These are phyloP conservation scores for Chalciporus chontae DNA, from an alignment of 768 basidiomycete genomes.

Conservation along the genomic window DNA sequence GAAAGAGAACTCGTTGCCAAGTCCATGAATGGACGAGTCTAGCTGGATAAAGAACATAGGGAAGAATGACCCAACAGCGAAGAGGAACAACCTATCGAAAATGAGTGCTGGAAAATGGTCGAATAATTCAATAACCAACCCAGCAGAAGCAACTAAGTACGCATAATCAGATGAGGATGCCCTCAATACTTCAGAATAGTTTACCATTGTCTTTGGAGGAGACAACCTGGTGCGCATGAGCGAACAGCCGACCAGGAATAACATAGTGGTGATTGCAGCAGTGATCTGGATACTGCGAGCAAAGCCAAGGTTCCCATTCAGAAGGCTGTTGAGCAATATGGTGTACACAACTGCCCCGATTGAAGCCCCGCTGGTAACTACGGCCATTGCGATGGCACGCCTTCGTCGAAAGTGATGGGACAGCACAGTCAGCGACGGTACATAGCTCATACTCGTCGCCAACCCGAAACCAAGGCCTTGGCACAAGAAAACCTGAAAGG, in stretches of 20 bases:
- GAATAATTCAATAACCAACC: slow-evolving; percentile 12
- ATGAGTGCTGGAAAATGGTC: background rate
- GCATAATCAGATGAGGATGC: slow-evolving; percentile 21
- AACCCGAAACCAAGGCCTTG: slow-evolving; percentile 45
- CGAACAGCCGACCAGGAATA: slow-evolving; percentile 33
- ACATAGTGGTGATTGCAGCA: slow-evolving; percentile 37
- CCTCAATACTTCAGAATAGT: slow-evolving; percentile 18
- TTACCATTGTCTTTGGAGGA: slow-evolving; percentile 9
- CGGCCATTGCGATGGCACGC: slow-evolving; percentile 40
- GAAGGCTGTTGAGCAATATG: slow-evolving; percentile 29
- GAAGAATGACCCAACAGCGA: slow-evolving; percentile 37
- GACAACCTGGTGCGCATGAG: slow-evolving; percentile 40
- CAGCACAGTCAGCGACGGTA: slow-evolving; percentile 45
- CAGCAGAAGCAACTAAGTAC: slow-evolving; percentile 21
- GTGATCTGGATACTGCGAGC: slow-evolving; percentile 43
- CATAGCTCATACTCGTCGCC: slow-evolving; percentile 48
- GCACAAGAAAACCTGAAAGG: slow-evolving; percentile 34
- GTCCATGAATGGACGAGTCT: slow-evolving; percentile 46
- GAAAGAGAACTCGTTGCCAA: slow-evolving; percentile 47
- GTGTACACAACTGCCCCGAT: slow-evolving; percentile 21
- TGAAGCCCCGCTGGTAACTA: slow-evolving; percentile 38
- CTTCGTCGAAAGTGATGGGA: slow-evolving; percentile 43
- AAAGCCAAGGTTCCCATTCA: slow-evolving; percentile 30
- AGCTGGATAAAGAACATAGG: slow-evolving; percentile 59
- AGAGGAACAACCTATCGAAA: slow-evolving; percentile 13